These are phyloP conservation scores for Teunomyces panamensis DNA, from an alignment of 805 yeast species.

Conservation along the genomic window DNA sequence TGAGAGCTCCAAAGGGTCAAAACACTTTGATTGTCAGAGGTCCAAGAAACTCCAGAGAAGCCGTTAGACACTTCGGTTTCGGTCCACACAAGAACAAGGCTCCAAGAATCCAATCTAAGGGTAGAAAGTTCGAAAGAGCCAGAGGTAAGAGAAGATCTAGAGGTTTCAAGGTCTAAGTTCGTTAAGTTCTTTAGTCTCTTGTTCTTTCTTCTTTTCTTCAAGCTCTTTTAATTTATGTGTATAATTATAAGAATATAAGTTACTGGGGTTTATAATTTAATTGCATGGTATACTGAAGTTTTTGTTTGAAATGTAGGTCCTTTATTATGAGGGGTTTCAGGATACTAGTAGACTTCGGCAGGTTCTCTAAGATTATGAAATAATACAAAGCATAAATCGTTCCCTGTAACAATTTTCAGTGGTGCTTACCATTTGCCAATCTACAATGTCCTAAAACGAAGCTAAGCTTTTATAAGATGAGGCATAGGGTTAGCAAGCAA, in stretches of 20 bases:
- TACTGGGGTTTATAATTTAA: conserved; percentile 4
- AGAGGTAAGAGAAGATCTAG: conserved; percentile 99
- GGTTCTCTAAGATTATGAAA: too few relatives aligned
- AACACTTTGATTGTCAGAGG: conserved; percentile 98
- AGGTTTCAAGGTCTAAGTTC: conserved; percentile 98
- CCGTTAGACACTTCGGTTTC: conserved; percentile 99
- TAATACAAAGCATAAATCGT: too few relatives aligned
- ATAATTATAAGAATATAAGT: conserved; percentile 8
- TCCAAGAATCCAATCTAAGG: conserved; percentile 95
- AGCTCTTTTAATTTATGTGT: conserved; percentile 8
- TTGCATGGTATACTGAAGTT: neutral
- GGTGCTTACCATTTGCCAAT: too few relatives aligned
- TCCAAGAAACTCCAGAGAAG: conserved; percentile 98
- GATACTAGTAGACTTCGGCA: too few relatives aligned
- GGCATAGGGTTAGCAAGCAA: too few relatives aligned
- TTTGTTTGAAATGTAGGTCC: neutral
- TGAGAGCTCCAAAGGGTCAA: conserved; percentile 99
- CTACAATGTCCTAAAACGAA: too few relatives aligned
- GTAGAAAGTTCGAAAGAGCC: conserved; percentile 99
- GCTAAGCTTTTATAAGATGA: too few relatives aligned
- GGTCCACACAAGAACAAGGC: conserved; percentile 99
- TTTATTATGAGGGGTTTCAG: too few relatives aligned
- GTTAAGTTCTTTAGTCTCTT: conserved; percentile 8
- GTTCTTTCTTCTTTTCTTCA: neutral
- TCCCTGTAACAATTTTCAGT: too few relatives aligned